Evolutionary conservation across 768 basidiomycete genomes (phyloP), one percentile per base, ranked within the genome.

Genomic region (Amanita inopinata): DNA sequence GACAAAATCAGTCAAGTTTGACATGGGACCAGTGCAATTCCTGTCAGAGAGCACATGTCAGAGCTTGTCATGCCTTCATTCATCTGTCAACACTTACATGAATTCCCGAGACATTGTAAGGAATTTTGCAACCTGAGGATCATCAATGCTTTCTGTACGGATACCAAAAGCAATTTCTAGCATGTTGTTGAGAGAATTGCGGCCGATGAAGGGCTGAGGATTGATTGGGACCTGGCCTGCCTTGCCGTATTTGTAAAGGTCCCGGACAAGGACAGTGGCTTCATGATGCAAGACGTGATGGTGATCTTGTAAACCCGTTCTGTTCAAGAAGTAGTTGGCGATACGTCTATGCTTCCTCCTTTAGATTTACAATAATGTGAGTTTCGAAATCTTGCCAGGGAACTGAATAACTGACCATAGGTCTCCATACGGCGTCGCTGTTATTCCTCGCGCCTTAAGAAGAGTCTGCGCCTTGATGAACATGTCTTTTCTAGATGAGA

Each of bases 61-160:
- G 24, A 10, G 4, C 5, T 39, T 6, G 38, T 14, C 12, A n/a
- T 17, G 19, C 14, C 5, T 14, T 10, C 28, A 11, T n/a, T 19
- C 30, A 6, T 22, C 10, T 5, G 11, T 11, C 33, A 47, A 44
- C 47, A 52, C 66, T 50, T 4, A 68, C 66, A 70, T 71, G 47
- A 69, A 73, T 47, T 71, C 71, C 9, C 60, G 58, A 10, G 65
- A 61, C n/a, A n/a, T n/a, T n/a, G n/a, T n/a, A n/a, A n/a, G n/a
- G n/a, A n/a, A n/a, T n/a, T n/a, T n/a, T n/a, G n/a, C n/a, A n/a
- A n/a, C n/a, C n/a, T n/a, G n/a, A n/a, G n/a, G n/a, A n/a, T n/a
- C n/a, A n/a, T 56, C 46, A 12, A 62, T 60, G 18, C 56, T 53
- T 39, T 63, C 62, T 0, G 67, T 70, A 7, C 70, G 67, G 12